Evolutionary conservation across 108 stramenopile species (phyloP).

Genomic region (Cylindrotheca closterium): DNA sequence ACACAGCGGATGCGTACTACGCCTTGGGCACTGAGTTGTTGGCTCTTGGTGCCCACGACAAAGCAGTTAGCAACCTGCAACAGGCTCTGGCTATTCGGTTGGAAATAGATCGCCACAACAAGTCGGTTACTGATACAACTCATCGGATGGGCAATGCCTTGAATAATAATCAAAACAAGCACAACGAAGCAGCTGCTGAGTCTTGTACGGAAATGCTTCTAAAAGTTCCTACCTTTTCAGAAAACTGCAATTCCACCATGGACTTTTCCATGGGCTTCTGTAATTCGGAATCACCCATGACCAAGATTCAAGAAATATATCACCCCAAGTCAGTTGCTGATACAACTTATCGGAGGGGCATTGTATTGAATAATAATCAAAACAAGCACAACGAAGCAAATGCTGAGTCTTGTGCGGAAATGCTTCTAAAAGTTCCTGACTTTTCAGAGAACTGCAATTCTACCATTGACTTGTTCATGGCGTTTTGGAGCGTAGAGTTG

Average conservation of each 20-base stretch:
- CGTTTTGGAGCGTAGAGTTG: slow-evolving; percentile 43
- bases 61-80: slow-evolving; percentile 22
- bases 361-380: slow-evolving; percentile 18
- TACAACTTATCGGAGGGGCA: slow-evolving; percentile 14
- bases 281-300: slow-evolving; percentile 43
- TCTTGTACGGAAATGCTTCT: slow-evolving; percentile 43
- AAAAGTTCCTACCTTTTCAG: slow-evolving; percentile 6
- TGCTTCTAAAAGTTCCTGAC: slow-evolving; percentile 24
- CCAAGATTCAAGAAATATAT: slow-evolving; percentile 43
- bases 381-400: slow-evolving; percentile 26
- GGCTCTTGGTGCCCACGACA: slow-evolving; percentile 17
- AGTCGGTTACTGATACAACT: too few relatives aligned
- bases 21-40: slow-evolving; percentile 12
- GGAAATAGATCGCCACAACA: slow-evolving; percentile 15
- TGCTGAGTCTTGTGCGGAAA: slow-evolving; percentile 34
- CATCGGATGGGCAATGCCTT: too few relatives aligned
- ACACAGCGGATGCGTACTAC: slow-evolving; percentile 12
- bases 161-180: too few relatives aligned
- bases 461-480: slow-evolving; percentile 23
- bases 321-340: too few relatives aligned
- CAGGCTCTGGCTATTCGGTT: slow-evolving; percentile 19
- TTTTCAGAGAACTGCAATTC: slow-evolving; percentile 18
- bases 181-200: too few relatives aligned
- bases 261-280: slow-evolving; percentile 26
- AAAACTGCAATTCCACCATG: slow-evolving; percentile 18